Evolutionary conservation across 2,329 filamentous ascomycete species (phyloP).

Genomic region (Pseudogymnoascus sp.): DNA sequence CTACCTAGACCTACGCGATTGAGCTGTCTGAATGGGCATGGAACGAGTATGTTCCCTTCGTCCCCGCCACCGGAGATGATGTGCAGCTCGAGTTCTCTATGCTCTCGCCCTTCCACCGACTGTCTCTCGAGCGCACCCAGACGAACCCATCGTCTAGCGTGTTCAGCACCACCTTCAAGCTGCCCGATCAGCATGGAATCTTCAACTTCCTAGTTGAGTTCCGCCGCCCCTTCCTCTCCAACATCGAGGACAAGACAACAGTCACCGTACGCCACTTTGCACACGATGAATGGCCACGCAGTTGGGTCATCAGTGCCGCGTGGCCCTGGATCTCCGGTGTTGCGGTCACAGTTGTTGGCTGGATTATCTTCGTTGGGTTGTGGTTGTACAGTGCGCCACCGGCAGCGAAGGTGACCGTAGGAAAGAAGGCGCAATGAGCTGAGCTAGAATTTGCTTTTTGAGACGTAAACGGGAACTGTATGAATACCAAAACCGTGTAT

Average conservation of each 20-base stretch:
- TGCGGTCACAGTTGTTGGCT: constrained; percentile 73
- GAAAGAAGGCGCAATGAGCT: constrained; percentile 35
- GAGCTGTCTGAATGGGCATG: constrained; percentile 79
- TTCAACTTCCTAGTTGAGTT: constrained; percentile 98
- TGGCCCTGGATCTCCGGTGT: constrained; percentile 95
- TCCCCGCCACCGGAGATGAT: constrained; percentile 59
- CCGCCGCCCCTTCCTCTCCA: constrained; percentile 85
- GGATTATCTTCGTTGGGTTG: constrained; percentile 73
- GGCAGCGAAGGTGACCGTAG: constrained; percentile 24
- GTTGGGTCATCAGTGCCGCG: constrained; percentile 79
- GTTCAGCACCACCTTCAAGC: constrained; percentile 68
- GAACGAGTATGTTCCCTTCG: constrained; percentile 69
- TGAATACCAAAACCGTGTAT: constrained; percentile 15
- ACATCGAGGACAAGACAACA: constrained; percentile 86
- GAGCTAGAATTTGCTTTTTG: constrained; percentile 13
- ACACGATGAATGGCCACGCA: constrained; percentile 92
- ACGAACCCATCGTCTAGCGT: constrained; percentile 61
- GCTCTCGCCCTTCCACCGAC: constrained; percentile 94
- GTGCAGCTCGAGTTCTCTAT: constrained; percentile 97
- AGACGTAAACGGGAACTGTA: constrained; percentile 8
- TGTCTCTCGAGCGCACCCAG: constrained; percentile 56
- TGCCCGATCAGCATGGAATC: constrained; percentile 96
- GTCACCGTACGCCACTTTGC: constrained; percentile 95
- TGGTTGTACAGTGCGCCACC: constrained; percentile 75
- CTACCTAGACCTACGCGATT: constrained; percentile 40